Conservation (phyloP, 331 rosid genomes). For the Prunus yedoensis region DNA sequence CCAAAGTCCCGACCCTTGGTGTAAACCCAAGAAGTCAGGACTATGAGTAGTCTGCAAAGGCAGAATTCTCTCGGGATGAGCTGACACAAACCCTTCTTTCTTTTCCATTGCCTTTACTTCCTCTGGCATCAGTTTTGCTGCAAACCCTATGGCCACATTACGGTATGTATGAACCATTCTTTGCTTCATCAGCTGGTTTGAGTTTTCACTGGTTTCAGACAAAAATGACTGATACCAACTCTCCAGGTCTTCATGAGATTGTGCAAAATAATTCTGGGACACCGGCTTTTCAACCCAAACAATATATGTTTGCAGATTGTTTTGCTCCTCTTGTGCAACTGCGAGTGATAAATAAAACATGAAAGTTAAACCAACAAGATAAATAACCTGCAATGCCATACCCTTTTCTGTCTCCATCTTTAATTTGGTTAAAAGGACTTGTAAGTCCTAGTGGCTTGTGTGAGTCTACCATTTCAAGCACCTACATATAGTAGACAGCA, state of each 20-base stretch:
- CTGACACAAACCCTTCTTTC: constrained; percentile 48
- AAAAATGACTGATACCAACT: constrained; percentile 33
- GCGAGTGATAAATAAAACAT: neutral
- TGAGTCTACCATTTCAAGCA: neutral
- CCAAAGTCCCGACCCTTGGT: constrained; percentile 44
- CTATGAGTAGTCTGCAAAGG: constrained; percentile 58
- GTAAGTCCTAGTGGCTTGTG: neutral
- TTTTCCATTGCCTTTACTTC: constrained; percentile 46
- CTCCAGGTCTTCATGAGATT: constrained; percentile 26
- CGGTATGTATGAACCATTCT: constrained; percentile 37
- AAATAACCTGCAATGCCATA: neutral
- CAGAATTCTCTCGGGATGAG: constrained; percentile 29
- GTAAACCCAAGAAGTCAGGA: constrained; percentile 62
- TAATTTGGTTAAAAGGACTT: neutral
- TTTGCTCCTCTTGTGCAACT: neutral
- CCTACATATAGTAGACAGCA: neutral
- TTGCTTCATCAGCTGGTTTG: neutral
- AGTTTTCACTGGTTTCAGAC: neutral
- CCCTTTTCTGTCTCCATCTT: constrained; percentile 13
- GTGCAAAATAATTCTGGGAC: neutral
- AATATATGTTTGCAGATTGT: constrained; percentile 31
- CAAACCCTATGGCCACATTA: constrained; percentile 47
- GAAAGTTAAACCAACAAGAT: neutral
- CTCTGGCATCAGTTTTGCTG: constrained; percentile 44
- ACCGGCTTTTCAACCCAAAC: constrained; percentile 42